Conservation (phyloP, 306 rosid genomes). For the Trifolium subterraneum region DNA sequence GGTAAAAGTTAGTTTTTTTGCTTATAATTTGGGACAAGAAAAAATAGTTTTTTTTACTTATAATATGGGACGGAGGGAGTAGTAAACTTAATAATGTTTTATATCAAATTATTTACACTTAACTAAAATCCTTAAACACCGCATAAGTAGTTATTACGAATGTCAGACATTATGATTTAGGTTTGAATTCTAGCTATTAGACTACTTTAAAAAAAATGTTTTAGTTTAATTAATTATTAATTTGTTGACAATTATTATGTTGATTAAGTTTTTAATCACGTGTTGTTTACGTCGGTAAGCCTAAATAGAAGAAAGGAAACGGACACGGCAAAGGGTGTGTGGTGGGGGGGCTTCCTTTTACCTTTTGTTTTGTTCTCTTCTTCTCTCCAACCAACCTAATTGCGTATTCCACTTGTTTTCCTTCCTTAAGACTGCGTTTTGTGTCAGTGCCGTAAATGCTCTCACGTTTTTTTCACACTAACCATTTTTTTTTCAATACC, state of each 20-base stretch:
- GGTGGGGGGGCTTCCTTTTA: not conserved
- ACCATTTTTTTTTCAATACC: too few relatives aligned
- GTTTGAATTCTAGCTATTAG: too few relatives aligned
- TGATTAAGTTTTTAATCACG: slow-evolving; percentile 49
- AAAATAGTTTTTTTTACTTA: too few relatives aligned
- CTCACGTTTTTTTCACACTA: slow-evolving; percentile 37
- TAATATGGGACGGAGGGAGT: too few relatives aligned
- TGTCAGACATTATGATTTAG: too few relatives aligned
- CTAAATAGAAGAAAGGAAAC: slow-evolving; percentile 32
- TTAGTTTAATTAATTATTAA: not conserved
- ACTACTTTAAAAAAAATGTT: too few relatives aligned
- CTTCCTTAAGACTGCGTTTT: slow-evolving; percentile 20
- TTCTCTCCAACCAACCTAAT: slow-evolving; percentile 3
- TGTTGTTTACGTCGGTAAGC: slow-evolving; percentile 51
- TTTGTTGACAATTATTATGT: not conserved
- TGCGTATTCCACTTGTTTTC: not conserved
- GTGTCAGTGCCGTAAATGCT: slow-evolving; percentile 4
- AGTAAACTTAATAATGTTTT: too few relatives aligned
- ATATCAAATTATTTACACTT: too few relatives aligned
- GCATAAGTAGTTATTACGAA: too few relatives aligned
- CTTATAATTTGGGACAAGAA: too few relatives aligned
- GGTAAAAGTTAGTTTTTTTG: too few relatives aligned
- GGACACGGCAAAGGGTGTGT: slow-evolving; percentile 40
- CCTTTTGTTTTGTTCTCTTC: not conserved
- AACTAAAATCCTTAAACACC: too few relatives aligned